Base-by-base conservation (phyloP, 225 moss, liverwort and hornwort genomes). In the Lunularia cruciata region DNA sequence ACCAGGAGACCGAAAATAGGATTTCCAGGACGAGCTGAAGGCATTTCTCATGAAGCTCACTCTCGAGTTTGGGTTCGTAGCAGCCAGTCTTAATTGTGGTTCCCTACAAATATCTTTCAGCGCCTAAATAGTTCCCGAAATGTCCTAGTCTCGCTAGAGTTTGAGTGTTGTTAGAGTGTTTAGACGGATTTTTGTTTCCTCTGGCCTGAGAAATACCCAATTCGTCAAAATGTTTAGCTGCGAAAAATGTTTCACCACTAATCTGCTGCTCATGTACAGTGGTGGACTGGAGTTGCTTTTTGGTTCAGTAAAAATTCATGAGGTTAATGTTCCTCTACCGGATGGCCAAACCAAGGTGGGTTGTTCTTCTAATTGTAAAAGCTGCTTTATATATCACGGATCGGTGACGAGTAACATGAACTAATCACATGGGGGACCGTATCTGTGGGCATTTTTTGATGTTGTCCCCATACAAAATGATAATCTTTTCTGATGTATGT, bases 281-380 rank as follows among this genome's bases (percentile, higher is more conserved):
- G 95, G 95, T 48, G 95, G 92, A n/a, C 68, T 92, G 85, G 95
- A 96, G 77, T 80, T 87, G 61, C 74, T 92, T 15, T 90, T 92
- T 32, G 87, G 83, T 37, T 88, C 86, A 62, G 83, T 83, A 69
- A 92, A 90, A 69, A 85, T 83, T 55, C 95, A 92, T 31, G 84
- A 92, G 78, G 86, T 92, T 28, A 84, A 87, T 70, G 59, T 91
- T 59, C 63, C 47, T 63, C 79, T 72, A 26, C 18, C 69, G 15
- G 73, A 82, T 51, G 91, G 84, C 34, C 47, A 82, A 62, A 81
- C 77, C 48, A 84, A 81, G 86, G 94, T 91, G 26, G 20, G 73
- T 5, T 53, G 7, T 9, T 25, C 30, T 5, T 8, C 30, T 26
- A 56, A 12, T 31, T 22, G 25, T 18, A 32, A 16, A 0, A 34